phyloP scores from a whole-genome alignment of 805 yeast genomes.

The Saccharomyces paradoxus region DNA sequence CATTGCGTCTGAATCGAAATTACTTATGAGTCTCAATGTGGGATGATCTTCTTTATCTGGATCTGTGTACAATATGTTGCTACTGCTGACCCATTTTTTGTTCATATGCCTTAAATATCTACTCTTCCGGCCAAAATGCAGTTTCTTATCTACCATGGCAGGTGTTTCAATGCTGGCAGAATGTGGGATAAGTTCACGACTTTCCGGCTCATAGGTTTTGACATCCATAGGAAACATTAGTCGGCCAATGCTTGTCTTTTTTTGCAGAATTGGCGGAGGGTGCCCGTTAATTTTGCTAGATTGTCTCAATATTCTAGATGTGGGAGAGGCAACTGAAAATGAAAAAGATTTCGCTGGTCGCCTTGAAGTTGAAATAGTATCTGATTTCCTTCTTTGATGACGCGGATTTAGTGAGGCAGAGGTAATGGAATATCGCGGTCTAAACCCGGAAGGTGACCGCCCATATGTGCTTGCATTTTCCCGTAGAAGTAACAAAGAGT shows the following conservation, averaged over 20 bases:
- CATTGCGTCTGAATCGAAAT: not conserved
- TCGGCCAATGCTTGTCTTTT: slow-evolving; percentile 18
- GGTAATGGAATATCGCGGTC: not conserved
- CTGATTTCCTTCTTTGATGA: slow-evolving; percentile 20
- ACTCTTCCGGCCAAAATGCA: not conserved
- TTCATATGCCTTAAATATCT: not conserved
- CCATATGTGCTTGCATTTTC: slow-evolving; percentile 12
- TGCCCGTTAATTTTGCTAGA: slow-evolving; percentile 6
- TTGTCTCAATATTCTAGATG: slow-evolving; percentile 9
- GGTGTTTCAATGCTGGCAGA: not conserved
- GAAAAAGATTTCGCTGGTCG: slow-evolving; percentile 14
- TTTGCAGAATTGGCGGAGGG: slow-evolving; percentile 13
- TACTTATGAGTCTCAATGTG: not conserved
- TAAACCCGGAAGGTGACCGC: slow-evolving; percentile 5
- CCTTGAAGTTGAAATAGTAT: slow-evolving; percentile 14
- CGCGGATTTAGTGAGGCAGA: not conserved
- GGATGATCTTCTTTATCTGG: not conserved
- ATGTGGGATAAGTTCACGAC: not conserved
- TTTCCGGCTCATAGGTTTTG: not conserved
- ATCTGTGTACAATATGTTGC: not conserved
- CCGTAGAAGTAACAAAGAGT: slow-evolving; percentile 16
- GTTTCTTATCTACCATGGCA: not conserved
- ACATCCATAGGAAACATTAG: slow-evolving; percentile 7
- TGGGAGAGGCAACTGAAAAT: slow-evolving; percentile 17
- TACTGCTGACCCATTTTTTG: not conserved